Conservation (phyloP, 192 early-diverging fungal species). For the Rhizoclosmatium sp. region DNA sequence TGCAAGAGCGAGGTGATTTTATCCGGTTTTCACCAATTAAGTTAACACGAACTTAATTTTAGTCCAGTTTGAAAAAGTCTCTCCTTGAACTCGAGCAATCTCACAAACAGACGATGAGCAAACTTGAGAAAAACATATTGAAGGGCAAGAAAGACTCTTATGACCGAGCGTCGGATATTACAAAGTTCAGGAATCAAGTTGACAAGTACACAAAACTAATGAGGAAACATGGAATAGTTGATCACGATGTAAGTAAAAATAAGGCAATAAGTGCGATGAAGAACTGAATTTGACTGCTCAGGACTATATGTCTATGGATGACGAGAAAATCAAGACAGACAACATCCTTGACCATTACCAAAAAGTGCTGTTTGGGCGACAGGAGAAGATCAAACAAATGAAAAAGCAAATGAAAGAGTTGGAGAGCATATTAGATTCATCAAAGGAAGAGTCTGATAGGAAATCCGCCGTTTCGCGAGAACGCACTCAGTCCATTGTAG, state of each 20-base stretch:
- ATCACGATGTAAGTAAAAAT: slow-evolving; percentile 12
- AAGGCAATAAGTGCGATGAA: too few relatives aligned
- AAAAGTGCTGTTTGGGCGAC: slow-evolving; percentile 1
- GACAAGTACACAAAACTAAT: slow-evolving; percentile 33
- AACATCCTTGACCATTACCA: slow-evolving; percentile 35
- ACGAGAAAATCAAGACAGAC: slow-evolving; percentile 41
- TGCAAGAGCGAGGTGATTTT: slow-evolving; percentile 5
- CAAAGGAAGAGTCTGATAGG: background rate
- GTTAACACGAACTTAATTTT: background rate
- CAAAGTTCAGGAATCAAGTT: slow-evolving; percentile 26
- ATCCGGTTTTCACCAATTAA: background rate
- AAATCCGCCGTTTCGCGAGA: background rate
- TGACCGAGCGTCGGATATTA: slow-evolving; percentile 25
- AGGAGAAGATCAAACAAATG: slow-evolving; percentile 21
- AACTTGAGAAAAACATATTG: slow-evolving; percentile 28
- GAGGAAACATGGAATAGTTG: slow-evolving; percentile 33
- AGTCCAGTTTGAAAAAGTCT: slow-evolving; percentile 5
- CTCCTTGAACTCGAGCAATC: background rate
- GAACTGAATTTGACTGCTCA: background rate
- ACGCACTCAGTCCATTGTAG: background rate
- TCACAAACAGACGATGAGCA: slow-evolving; percentile 12
- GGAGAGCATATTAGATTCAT: background rate
- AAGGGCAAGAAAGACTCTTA: slow-evolving; percentile 33
- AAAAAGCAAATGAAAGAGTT: slow-evolving; percentile 25
- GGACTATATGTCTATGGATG: slow-evolving; percentile 34